phyloP scores from a whole-genome alignment of 2,329 filamentous ascomycete genomes.

The Boeremia exigua region DNA sequence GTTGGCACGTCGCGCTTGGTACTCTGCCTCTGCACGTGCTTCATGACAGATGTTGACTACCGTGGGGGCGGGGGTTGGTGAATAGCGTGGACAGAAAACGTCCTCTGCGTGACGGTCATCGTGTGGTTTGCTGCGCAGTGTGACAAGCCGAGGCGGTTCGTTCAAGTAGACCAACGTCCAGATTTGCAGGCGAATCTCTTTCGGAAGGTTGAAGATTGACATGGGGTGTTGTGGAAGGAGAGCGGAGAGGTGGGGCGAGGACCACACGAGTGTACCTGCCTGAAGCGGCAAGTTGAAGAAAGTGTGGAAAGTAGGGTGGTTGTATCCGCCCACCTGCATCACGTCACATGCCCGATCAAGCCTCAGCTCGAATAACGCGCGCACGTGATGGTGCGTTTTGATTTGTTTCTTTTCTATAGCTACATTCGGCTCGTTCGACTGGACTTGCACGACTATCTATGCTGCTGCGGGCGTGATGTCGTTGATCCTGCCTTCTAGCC shows the following conservation, averaged over 20 bases:
- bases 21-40: slow-evolving; percentile 25
- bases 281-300: slow-evolving; percentile 3
- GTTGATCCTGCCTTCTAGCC: slow-evolving; percentile 76
- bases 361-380: not conserved
- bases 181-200: slow-evolving; percentile 33
- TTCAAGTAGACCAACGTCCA: slow-evolving; percentile 27
- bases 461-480: slow-evolving; percentile 16
- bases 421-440: not conserved
- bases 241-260: not conserved
- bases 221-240: slow-evolving; percentile 8
- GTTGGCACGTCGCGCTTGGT: slow-evolving; percentile 22
- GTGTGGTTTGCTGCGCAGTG: slow-evolving; percentile 23
- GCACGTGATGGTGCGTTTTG: slow-evolving; percentile 13
- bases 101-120: slow-evolving; percentile 17
- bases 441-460: not conserved
- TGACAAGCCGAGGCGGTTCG: slow-evolving; percentile 28
- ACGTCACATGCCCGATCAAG: not conserved
- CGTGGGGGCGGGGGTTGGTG: slow-evolving; percentile 23
- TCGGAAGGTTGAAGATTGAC: slow-evolving; percentile 29
- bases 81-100: slow-evolving; percentile 28
- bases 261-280: not conserved
- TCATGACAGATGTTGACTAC: slow-evolving; percentile 29
- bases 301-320: slow-evolving; percentile 1
- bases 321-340: slow-evolving; percentile 15
- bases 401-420: not conserved